Evolutionary conservation across 1,139 yeast species (phyloP).

Genomic region (Debaryomycetaceae sp.): DNA sequence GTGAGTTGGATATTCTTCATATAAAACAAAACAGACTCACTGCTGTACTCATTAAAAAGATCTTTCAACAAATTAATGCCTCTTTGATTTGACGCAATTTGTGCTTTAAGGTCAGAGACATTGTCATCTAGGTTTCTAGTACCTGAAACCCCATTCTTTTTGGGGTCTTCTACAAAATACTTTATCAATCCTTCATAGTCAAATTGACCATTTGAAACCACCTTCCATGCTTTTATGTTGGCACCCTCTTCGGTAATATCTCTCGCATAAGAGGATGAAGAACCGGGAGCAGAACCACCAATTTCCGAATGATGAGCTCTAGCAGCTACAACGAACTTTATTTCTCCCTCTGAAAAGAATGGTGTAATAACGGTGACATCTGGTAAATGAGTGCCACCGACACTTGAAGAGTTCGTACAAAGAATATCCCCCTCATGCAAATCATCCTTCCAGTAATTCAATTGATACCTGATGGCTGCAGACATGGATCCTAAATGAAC

Average conservation of each 20-base stretch:
- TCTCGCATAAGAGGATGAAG: slow-evolving; percentile 47
- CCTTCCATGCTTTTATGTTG: slow-evolving; percentile 38
- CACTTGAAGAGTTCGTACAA: slow-evolving; percentile 63
- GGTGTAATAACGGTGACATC: slow-evolving; percentile 68
- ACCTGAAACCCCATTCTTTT: slow-evolving; percentile 44
- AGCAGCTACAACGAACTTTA: slow-evolving; percentile 44
- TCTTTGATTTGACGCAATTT: slow-evolving; percentile 45
- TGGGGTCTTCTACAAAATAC: slow-evolving; percentile 49
- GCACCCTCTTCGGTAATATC: slow-evolving; percentile 48
- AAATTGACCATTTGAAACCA: slow-evolving; percentile 35
- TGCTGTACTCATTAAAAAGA: slow-evolving; percentile 32
- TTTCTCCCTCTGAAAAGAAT: slow-evolving; percentile 21
- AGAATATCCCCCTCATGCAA: slow-evolving; percentile 60
- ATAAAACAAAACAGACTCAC: slow-evolving; percentile 32
- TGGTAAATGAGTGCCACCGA: slow-evolving; percentile 71
- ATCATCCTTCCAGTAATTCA: slow-evolving; percentile 51
- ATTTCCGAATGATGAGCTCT: slow-evolving; percentile 54
- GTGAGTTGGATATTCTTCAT: slow-evolving; percentile 46
- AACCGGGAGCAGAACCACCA: slow-evolving; percentile 47
- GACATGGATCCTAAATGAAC: slow-evolving; percentile 76
- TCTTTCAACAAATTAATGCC: slow-evolving; percentile 39
- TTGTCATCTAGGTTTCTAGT: slow-evolving; percentile 45
- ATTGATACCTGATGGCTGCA: slow-evolving; percentile 58
- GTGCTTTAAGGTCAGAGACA: slow-evolving; percentile 47
- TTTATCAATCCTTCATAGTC: slow-evolving; percentile 43